A percentile compares a stretch with the other conserved stretches of the same genome.
Evolutionary conservation across 2,329 filamentous ascomycete species (phyloP).

Genomic region (Diaporthe caulivora): DNA sequence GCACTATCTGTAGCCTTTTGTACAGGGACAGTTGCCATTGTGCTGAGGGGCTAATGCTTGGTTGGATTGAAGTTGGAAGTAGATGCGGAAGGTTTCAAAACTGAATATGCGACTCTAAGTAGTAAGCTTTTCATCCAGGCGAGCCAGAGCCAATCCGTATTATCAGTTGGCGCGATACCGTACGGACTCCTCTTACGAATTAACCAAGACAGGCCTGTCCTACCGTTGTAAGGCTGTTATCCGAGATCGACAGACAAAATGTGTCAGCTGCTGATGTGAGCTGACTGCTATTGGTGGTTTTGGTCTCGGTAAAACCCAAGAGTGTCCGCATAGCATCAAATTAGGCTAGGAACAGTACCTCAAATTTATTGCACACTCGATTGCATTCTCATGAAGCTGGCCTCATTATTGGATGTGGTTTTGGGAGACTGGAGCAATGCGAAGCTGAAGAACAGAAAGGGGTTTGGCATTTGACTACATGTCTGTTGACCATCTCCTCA

Average conservation of each 20-base stretch:
- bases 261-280: conserved; percentile 27
- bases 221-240: background rate
- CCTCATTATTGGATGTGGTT: background rate
- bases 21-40: background rate
- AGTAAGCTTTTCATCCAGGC: background rate
- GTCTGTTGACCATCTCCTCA: no score
- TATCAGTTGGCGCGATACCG: background rate
- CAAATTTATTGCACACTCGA: background rate
- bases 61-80: background rate
- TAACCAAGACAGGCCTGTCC: background rate
- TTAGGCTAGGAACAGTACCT: background rate
- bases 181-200: background rate
- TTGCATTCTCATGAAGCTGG: background rate
- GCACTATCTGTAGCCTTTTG: background rate
- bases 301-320: background rate
- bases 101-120: background rate
- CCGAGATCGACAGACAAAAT: background rate
- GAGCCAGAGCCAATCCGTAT: no score
- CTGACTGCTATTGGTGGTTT: background rate
- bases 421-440: background rate
- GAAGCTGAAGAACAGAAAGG: background rate
- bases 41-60: background rate
- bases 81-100: background rate
- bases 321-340: background rate
- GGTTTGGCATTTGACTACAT: no score